Evolutionary conservation across 2,329 filamentous ascomycete species (phyloP).

Genomic region (Alternaria triticimaculans): DNA sequence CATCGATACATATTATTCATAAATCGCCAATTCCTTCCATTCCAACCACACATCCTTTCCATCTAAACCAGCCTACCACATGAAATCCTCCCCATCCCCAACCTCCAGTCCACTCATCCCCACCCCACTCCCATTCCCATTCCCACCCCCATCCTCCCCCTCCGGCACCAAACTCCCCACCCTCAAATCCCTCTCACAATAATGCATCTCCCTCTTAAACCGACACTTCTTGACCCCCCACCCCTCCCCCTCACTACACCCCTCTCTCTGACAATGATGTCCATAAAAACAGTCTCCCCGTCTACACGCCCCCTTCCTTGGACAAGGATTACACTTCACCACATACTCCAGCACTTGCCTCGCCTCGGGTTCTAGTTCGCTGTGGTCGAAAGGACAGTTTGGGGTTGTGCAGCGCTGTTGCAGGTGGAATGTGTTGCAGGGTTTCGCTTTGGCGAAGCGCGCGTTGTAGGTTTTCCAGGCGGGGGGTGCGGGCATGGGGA

Average conservation of each 20-base stretch:
- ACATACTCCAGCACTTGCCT: constrained; percentile 54
- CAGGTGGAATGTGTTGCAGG: constrained; percentile 60
- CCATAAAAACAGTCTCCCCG: constrained; percentile 54
- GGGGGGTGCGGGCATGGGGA: constrained; percentile 45
- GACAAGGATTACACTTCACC: constrained; percentile 54
- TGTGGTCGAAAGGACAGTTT: constrained; percentile 56
- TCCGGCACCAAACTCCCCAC: constrained; percentile 29
- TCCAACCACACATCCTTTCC: too few relatives aligned
- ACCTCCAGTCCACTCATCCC: not conserved
- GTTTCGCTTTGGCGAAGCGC: constrained; percentile 47
- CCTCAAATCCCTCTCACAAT: constrained; percentile 22
- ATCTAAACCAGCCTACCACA: constrained; percentile 3
- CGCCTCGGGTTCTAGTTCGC: constrained; percentile 48
- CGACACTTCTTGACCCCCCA: constrained; percentile 24
- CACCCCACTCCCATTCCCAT: not conserved
- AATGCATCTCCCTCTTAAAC: constrained; percentile 34
- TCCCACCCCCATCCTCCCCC: not conserved
- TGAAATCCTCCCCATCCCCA: not conserved
- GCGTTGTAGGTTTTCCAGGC: constrained; percentile 51
- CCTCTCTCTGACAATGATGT: constrained; percentile 53
- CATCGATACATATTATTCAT: too few relatives aligned
- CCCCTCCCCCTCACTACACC: constrained; percentile 23
- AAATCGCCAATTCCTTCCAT: too few relatives aligned
- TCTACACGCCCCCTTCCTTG: constrained; percentile 51
- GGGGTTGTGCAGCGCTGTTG: constrained; percentile 45